Evolutionary conservation across 2,329 filamentous ascomycete species (phyloP).

Genomic region (Verticillium nonalfalfae): DNA sequence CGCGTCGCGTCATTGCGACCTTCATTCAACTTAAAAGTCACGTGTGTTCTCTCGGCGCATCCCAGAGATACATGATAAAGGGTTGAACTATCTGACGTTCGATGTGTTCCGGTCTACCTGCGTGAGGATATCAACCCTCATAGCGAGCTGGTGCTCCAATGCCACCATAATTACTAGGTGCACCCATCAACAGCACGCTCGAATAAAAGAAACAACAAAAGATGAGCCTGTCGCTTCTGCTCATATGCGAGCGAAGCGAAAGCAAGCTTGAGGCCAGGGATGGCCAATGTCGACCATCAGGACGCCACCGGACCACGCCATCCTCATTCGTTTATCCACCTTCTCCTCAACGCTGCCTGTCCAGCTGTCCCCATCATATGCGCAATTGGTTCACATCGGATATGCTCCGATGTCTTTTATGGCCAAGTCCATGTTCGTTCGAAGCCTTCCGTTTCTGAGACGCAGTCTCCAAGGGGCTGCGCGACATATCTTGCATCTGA

Average conservation of each 20-base stretch:
- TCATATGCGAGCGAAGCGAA: not conserved
- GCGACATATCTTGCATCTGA: constrained; percentile 33
- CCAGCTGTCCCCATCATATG: constrained; percentile 24
- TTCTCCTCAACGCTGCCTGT: constrained; percentile 7
- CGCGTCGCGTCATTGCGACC: too few species aligned
- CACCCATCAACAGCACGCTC: not conserved
- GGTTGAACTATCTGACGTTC: too few species aligned
- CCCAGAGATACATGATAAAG: too few species aligned
- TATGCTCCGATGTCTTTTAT: constrained; percentile 55
- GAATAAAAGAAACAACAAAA: not conserved
- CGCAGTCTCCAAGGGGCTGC: constrained; percentile 42
- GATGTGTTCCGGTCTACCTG: too few species aligned
- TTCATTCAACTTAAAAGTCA: too few species aligned
- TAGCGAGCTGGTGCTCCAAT: not conserved
- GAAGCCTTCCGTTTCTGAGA: constrained; percentile 52
- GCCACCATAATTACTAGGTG: not conserved
- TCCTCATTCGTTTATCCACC: constrained; percentile 34
- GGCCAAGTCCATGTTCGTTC: constrained; percentile 30
- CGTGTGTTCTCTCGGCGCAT: too few species aligned
- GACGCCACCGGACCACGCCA: constrained; percentile 27
- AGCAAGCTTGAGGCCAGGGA: constrained; percentile 32
- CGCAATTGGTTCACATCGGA: constrained; percentile 46
- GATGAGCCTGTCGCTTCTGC: not conserved
- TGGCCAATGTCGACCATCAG: constrained; percentile 16
- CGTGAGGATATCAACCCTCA: too few species aligned